A percentile compares a stretch with the other conserved stretches of the same genome.
These are phyloP conservation scores for Cymbopogon citratus DNA, from an alignment of 176 grass and related monocot species.

Conservation along the genomic window DNA sequence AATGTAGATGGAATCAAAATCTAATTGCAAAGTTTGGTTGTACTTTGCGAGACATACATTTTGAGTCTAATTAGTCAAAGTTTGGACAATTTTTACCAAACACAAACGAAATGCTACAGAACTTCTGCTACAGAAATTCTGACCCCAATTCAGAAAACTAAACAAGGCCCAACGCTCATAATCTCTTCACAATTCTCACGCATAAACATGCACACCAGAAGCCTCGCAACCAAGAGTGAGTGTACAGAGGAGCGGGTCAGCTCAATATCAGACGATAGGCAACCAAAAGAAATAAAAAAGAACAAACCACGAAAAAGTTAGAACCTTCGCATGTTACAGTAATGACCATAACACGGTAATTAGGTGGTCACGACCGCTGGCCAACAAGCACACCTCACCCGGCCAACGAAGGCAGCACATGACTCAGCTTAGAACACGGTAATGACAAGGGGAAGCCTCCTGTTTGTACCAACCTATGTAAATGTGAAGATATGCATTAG, in stretches of 20 bases:
- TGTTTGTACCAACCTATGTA: not conserved
- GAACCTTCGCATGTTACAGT: conserved; percentile 9
- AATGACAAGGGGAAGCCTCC: not conserved
- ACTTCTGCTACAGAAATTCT: too few species aligned
- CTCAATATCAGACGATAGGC: conserved; percentile 1
- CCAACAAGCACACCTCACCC: conserved; percentile 1
- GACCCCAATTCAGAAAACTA: too few species aligned
- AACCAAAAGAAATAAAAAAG: not conserved
- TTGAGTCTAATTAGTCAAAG: too few species aligned
- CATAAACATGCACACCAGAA: not conserved
- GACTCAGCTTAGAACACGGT: not conserved
- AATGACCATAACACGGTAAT: conserved; percentile 2
- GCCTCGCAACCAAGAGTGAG: not conserved
- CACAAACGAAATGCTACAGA: too few species aligned
- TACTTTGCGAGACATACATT: too few species aligned
- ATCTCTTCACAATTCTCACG: not conserved
- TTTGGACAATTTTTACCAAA: too few species aligned
- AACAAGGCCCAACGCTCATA: not conserved
- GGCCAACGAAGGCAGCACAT: not conserved
- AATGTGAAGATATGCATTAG: not conserved
- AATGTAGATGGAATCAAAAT: too few species aligned
- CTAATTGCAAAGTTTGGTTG: too few species aligned
- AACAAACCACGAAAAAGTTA: not conserved
- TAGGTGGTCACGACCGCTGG: not conserved
- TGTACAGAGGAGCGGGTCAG: not conserved